Evolutionary conservation across 805 yeast genomes (phyloP), one percentile per base, ranked within the genome.

Genomic region (Candida sithepensis): DNA sequence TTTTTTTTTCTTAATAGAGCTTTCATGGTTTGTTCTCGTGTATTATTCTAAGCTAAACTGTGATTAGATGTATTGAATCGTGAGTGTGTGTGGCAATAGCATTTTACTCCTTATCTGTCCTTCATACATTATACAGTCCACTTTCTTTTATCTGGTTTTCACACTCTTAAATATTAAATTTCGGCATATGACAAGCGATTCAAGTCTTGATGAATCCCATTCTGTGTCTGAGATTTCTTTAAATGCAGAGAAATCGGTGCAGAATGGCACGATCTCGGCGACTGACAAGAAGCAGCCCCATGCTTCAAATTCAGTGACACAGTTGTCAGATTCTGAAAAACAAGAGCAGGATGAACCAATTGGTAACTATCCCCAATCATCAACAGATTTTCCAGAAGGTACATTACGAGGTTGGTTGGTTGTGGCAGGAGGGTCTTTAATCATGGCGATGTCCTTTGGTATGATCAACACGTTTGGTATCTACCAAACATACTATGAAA

Each of bases 401-500:
- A 77, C 81, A 2, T 81, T 85, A 2, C 58, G 56, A 41, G 75
- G 74, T 13, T 84, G 85, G 69, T 68, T 82, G 61, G 70, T 73
- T 4, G 80, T 81, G 0, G 62, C 77, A 3, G 78, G 77, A 18
- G 69, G 71, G 0, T 72, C 77, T 65, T 64, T 75, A 16, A 57
- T 70, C 59, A 59, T 70, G 71, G 57, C 74, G 55, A 60, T 76
- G 48, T 75, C 83, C 0, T 81, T 78, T 74, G 88, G 88, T 16
- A 69, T 80, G 65, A 77, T 77, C 47, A 77, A 81, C 37, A 69
- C 78, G 2, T 82, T 68, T 61, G 87, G 85, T 23, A 78, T 79
- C 4, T 82, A 78, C 56, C 75, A 81, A 45, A 67, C 73, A 33
- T 78, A 74, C 57, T 82, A 81, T 54, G 65, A 69, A 13, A 52